Evolutionary conservation across 805 yeast genomes (phyloP).

Genomic region (Nakazawaea ernobii): DNA sequence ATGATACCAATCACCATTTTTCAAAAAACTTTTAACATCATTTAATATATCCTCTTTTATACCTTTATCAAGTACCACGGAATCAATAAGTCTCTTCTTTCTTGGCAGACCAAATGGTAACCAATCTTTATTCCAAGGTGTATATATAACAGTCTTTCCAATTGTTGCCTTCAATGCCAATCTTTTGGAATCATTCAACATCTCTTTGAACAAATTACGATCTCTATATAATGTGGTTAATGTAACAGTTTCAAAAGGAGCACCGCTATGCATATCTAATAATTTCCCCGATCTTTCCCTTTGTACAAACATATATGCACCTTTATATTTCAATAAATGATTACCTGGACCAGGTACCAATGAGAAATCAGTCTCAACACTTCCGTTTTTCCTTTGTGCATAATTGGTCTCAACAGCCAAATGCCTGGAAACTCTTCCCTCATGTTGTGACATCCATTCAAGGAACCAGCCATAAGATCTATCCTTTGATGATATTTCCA

Average conservation of each 20-base stretch:
- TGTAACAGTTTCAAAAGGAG: constrained; percentile 96
- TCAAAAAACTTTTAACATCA: constrained; percentile 78
- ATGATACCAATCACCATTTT: constrained; percentile 84
- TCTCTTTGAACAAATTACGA: constrained; percentile 57
- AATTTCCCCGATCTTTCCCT: constrained; percentile 88
- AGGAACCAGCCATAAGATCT: constrained; percentile 92
- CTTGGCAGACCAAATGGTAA: constrained; percentile 96
- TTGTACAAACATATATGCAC: constrained; percentile 82
- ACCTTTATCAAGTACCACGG: constrained; percentile 79
- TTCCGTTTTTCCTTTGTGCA: constrained; percentile 88
- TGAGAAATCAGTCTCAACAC: constrained; percentile 79
- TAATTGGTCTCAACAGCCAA: constrained; percentile 84
- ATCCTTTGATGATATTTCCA: constrained; percentile 91
- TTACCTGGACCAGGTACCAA: constrained; percentile 97
- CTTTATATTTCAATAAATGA: constrained; percentile 78
- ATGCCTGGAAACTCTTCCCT: constrained; percentile 72
- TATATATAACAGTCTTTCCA: constrained; percentile 90
- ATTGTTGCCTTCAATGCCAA: constrained; percentile 78
- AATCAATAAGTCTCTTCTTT: constrained; percentile 74
- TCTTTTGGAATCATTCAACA: constrained; percentile 73
- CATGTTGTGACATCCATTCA: constrained; percentile 90
- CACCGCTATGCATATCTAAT: constrained; percentile 82
- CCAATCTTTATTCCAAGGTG: constrained; percentile 99
- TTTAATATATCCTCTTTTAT: constrained; percentile 56
- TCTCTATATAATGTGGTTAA: constrained; percentile 86